phyloP scores from a whole-genome alignment of 164 flowering plant genomes.

The Chimonanthus praecox region DNA sequence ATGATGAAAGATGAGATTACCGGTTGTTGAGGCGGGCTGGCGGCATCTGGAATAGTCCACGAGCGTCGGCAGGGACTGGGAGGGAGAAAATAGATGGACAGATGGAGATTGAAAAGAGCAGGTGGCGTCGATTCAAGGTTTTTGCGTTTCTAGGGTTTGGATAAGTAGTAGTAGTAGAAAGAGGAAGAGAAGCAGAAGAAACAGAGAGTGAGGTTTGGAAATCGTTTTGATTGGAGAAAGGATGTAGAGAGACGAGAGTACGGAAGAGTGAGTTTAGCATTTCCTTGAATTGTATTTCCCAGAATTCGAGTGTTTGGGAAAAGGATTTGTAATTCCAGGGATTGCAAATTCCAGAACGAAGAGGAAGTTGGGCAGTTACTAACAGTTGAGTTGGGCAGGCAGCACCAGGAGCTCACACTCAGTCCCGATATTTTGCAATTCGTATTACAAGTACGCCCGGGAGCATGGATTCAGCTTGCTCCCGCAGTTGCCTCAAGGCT shows the following conservation, averaged over 20 bases:
- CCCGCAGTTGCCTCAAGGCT: no score
- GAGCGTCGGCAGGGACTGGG: slow-evolving; percentile 39
- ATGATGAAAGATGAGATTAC: slow-evolving; percentile 24
- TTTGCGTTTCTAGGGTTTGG: slow-evolving; percentile 12
- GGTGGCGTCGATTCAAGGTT: slow-evolving; percentile 42
- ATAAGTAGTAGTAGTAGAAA: not conserved
- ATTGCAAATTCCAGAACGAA: not conserved
- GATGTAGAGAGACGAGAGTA: not conserved
- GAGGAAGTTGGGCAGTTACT: not conserved
- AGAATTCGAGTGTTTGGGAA: not conserved
- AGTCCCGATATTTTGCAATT: no score
- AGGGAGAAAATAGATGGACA: slow-evolving; percentile 11
- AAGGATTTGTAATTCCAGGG: not conserved
- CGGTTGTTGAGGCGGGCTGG: slow-evolving; percentile 72
- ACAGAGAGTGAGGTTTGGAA: not conserved
- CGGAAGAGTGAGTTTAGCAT: not conserved
- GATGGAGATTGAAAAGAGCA: slow-evolving; percentile 40
- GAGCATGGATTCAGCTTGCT: no score
- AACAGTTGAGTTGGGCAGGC: no score
- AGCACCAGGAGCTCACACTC: no score
- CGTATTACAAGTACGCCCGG: no score
- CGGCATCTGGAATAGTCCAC: slow-evolving; percentile 95
- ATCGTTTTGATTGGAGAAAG: not conserved
- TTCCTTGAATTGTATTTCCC: not conserved
- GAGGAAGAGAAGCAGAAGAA: not conserved